Base-by-base conservation (phyloP, 192 early-diverging fungal genomes). In the Rhizophlyctis rosea region DNA sequence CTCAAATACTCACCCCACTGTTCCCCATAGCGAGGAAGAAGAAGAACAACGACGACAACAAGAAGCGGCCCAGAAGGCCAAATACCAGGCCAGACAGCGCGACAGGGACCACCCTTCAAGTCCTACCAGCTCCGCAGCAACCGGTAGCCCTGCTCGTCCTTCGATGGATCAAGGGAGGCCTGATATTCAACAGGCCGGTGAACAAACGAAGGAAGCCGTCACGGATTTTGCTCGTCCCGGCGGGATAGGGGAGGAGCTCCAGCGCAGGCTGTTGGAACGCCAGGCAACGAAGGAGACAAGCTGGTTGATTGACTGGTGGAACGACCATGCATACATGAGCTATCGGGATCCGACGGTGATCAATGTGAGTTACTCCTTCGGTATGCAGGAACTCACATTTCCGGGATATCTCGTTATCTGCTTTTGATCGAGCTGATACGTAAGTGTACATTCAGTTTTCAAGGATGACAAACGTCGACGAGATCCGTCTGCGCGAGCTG, bases 291-390 rank as follows among this genome's bases (percentile, higher is more conserved):
- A 82, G 51, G 81, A 86, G 50, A 82, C 83, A 32, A 92, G 90
- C 81, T 99, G 94, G 81, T 62, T 96, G 51, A 91, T 89, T 71
- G 92, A 94, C 67, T 99, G 96, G 96, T 99, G 96, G 96, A 90
- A 91, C 68, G 92, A 94, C 55, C 81, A 89, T 51, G 91, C 92
- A 7, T 99, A 99, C 76, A 77, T 77, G 72, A 90, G 84, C 28
- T 98, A 96, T 81, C 87, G 95, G 57, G 96, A 99, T 67, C 91
- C 95, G 13, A 90, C 95, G n/a, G 91, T 93, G 34, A 81, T 96
- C 68, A 90, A 91, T 65, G 95, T 99, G 57, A 92, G 88, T 67
- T 99, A 99, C 85, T 99, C 96, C 68, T 99, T 90, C 76, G n/a
- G n/a, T n/a, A n/a, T n/a, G n/a, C n/a, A n/a, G n/a, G n/a, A n/a